A percentile compares a stretch with the other conserved stretches of the same genome.
phyloP scores from a whole-genome alignment of 441 rosid species.

The Daphne laureola region DNA sequence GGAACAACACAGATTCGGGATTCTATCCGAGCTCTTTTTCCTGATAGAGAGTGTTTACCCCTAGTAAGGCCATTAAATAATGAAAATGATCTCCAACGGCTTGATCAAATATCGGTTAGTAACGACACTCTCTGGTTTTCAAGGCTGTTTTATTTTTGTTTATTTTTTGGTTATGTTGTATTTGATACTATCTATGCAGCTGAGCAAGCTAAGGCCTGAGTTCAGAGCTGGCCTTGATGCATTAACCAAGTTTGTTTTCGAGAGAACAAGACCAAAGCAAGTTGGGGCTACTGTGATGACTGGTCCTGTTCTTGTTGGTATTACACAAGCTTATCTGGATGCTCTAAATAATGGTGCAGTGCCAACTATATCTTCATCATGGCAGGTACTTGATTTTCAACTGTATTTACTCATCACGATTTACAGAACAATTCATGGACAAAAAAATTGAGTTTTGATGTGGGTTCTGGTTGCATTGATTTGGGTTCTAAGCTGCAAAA shows the following conservation, averaged over 20 bases:
- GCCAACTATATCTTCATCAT: constrained; percentile 92
- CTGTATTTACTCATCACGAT: neutral
- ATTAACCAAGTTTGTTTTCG: constrained; percentile 87
- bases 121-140: constrained; percentile 9
- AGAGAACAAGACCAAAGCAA: constrained; percentile 98
- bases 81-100: constrained; percentile 78
- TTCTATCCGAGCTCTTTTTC: constrained; percentile 84
- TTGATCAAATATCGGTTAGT: constrained; percentile 87
- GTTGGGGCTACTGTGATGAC: constrained; percentile 86
- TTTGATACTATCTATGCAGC: constrained; percentile 30
- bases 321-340: constrained; percentile 81
- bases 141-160: constrained; percentile 4
- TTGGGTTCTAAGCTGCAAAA: too few species aligned
- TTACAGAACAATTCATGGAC: too few species aligned
- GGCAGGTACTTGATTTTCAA: constrained; percentile 68
- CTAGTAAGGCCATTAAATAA: constrained; percentile 86
- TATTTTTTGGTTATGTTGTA: too few species aligned
- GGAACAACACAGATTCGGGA: constrained; percentile 56
- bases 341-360: constrained; percentile 98
- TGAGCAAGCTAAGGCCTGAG: constrained; percentile 75
- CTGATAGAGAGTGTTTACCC: constrained; percentile 90
- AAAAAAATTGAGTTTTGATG: too few species aligned
- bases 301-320: constrained; percentile 88
- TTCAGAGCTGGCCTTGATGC: constrained; percentile 88
- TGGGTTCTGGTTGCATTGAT: too few species aligned